phyloP scores from a whole-genome alignment of 2,329 filamentous ascomycete species.

The Metarhizium guizhouense region DNA sequence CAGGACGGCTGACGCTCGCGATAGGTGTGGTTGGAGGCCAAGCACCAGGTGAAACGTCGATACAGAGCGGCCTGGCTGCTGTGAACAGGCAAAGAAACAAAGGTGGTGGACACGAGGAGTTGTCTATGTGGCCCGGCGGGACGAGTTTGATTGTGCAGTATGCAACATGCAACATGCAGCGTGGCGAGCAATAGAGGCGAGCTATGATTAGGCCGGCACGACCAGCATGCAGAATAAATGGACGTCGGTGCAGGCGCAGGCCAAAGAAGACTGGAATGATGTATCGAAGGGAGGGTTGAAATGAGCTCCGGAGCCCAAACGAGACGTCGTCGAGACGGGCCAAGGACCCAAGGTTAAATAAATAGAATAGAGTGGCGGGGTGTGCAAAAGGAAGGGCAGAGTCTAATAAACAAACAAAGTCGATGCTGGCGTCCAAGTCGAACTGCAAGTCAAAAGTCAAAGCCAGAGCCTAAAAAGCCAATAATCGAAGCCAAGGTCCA shows the following conservation, averaged over 20 bases:
- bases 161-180: background rate
- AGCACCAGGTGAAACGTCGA: background rate
- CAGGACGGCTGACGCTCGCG: background rate
- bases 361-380: too few species aligned
- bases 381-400: too few species aligned
- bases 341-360: too few species aligned
- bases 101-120: background rate
- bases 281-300: background rate
- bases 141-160: background rate
- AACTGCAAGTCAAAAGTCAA: too few species aligned
- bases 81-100: background rate
- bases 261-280: background rate
- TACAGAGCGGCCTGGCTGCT: background rate
- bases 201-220: background rate
- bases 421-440: too few species aligned
- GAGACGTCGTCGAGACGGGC: background rate
- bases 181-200: background rate
- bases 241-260: too few species aligned
- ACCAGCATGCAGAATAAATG: background rate
- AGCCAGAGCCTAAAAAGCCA: too few species aligned
- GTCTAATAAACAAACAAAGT: too few species aligned
- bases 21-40: background rate
- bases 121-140: background rate
- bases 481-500: too few species aligned
- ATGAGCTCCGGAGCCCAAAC: background rate